A percentile compares a stretch with the other conserved stretches of the same genome.
Conservation (phyloP, 352 stramenopile species). For the Phytophthora meadii region DNA sequence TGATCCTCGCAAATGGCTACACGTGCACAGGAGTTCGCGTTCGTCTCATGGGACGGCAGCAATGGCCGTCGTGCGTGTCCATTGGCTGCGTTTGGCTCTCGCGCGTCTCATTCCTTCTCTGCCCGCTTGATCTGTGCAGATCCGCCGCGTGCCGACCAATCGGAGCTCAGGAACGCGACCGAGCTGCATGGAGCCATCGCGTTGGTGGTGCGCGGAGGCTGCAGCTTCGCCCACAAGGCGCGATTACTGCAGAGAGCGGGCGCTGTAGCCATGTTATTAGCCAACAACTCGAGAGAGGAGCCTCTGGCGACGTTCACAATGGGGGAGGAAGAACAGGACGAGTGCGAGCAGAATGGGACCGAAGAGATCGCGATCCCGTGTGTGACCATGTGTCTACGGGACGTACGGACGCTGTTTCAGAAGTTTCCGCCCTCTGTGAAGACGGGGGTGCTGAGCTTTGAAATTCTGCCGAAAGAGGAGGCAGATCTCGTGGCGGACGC, state of each 20-base stretch:
- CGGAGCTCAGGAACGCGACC: constrained; percentile 49
- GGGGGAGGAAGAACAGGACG: constrained; percentile 38
- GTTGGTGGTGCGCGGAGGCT: constrained; percentile 72
- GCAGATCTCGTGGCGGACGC: constrained; percentile 39
- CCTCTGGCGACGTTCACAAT: constrained; percentile 69
- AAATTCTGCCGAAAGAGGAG: constrained; percentile 45
- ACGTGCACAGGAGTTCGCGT: constrained; percentile 45
- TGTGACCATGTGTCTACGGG: constrained; percentile 72
- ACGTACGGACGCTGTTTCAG: constrained; percentile 70
- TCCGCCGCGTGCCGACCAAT: constrained; percentile 63
- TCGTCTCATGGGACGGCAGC: constrained; percentile 63
- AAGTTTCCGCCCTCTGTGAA: constrained; percentile 61
- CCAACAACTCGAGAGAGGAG: constrained; percentile 67
- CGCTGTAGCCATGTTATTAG: constrained; percentile 55
- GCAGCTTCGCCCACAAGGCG: constrained; percentile 74
- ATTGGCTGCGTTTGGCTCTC: constrained; percentile 68
- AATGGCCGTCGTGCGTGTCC: constrained; percentile 51
- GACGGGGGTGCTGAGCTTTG: constrained; percentile 46
- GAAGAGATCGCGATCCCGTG: constrained; percentile 56
- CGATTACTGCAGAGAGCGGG: constrained; percentile 60
- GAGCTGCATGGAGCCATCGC: constrained; percentile 61
- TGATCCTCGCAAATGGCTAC: constrained; percentile 3
- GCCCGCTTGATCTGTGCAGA: constrained; percentile 61
- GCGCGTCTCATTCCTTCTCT: constrained; percentile 28
- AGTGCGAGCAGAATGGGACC: constrained; percentile 7